Conservation (phyloP, 345 rosid genomes). For the Syzygium jambos region DNA sequence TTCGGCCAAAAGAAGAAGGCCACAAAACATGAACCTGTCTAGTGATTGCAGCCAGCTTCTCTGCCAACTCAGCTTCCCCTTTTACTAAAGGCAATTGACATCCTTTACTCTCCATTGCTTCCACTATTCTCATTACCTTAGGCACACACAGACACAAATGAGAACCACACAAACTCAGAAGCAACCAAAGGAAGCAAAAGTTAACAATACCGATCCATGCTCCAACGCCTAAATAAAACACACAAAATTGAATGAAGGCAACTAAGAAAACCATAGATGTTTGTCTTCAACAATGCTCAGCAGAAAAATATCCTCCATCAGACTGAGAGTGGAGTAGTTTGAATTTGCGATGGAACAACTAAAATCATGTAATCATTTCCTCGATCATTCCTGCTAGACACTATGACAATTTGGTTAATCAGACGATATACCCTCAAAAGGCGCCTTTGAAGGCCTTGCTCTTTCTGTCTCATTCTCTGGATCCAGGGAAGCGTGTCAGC, state of each 20-base stretch:
- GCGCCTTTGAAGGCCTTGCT: constrained; percentile 92
- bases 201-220: not conserved
- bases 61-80: constrained; percentile 87
- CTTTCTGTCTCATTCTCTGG: constrained; percentile 84
- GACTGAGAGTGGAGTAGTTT: not conserved
- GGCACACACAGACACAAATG: not conserved
- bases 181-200: not conserved
- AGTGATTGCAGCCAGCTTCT: constrained; percentile 60
- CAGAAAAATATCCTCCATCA: not conserved
- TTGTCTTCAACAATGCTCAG: not conserved
- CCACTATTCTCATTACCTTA: constrained; percentile 87
- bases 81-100: constrained; percentile 70
- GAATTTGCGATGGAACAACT: not conserved
- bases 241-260: not conserved
- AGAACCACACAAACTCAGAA: not conserved
- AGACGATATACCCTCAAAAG: constrained; percentile 56
- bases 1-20: not conserved
- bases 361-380: not conserved
- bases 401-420: not conserved
- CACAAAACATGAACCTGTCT: constrained; percentile 56
- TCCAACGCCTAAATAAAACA: not conserved
- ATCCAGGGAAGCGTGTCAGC: constrained; percentile 90
- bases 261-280: not conserved
- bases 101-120: constrained; percentile 90
- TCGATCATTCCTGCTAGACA: not conserved